Evolutionary conservation across 2,329 filamentous ascomycete genomes (phyloP), one percentile per base, ranked within the genome.

Genomic region (Elsinoe perseae): DNA sequence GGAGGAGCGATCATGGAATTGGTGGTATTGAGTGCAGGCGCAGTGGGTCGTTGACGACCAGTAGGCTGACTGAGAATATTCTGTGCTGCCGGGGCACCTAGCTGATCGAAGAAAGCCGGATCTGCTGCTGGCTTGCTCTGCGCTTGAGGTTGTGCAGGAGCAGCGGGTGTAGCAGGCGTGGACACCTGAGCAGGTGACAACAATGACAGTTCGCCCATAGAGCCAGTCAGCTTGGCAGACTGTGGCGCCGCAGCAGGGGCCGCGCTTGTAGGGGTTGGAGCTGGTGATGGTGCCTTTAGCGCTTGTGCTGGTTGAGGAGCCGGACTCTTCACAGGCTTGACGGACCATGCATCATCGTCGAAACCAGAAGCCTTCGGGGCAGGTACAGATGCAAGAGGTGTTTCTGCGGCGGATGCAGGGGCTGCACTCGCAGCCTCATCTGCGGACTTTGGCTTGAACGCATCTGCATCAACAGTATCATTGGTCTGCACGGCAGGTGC

Each of bases 261-360:
- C 63, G 60, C 16, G 63, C 60, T 57, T 23, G 57, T 50, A 44
- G 59, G 57, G 10, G 70, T 62, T 30, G 76, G 67, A 44, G 73
- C 63, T 30, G 72, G 60, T 58, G 69, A 61, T 50, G 72, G 60
- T 61, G 72, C 60, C 63, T 68, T 56, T 62, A 73, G 57, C 52
- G 70, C 61, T 44, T 67, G 63, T 16, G 61, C 61, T 21, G 60
- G 25, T 2, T 61, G 20, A n/a, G 65, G 61, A 50, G 65, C 55
- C 52, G 71, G 63, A 56, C 84, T 80, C 67, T 83, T 86, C 12
- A 86, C 81, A 16, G 89, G 88, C 73, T 96, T 96, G 50, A 95
- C 86, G 65, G 95, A 89, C 93, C 93, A 98, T 7, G 93, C 93
- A 74, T 97, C 89, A 66, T 97, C 93, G 53, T 98, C 93, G 66